phyloP scores from a whole-genome alignment of 768 basidiomycete genomes.

The Xerocomellus intermedius region DNA sequence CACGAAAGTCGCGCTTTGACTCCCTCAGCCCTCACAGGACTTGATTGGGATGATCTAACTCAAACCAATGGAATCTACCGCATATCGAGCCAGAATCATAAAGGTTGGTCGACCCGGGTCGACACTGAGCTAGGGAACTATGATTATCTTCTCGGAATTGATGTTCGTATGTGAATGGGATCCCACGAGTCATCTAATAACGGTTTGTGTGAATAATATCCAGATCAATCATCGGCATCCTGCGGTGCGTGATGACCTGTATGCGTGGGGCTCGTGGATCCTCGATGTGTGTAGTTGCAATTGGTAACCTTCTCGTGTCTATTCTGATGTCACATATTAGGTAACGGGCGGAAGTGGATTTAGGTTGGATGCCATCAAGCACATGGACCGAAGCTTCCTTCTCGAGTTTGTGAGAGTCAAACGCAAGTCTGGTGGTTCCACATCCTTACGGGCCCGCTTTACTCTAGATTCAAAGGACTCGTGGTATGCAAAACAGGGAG shows the following conservation, averaged over 20 bases:
- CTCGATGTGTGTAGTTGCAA: conserved; percentile 43
- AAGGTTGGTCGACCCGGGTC: conserved; percentile 81
- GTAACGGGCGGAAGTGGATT: conserved; percentile 72
- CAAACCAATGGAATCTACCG: conserved; percentile 66
- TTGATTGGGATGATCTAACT: conserved; percentile 81
- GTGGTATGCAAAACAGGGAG: conserved; percentile 41
- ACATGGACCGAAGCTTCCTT: conserved; percentile 74
- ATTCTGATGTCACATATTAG: conserved; percentile 34
- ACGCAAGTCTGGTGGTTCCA: background rate
- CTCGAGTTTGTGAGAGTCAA: conserved; percentile 56
- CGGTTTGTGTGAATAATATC: conserved; percentile 9
- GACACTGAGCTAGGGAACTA: conserved; percentile 87
- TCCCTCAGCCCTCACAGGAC: conserved; percentile 41
- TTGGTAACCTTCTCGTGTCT: background rate
- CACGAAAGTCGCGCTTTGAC: background rate
- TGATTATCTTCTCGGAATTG: conserved; percentile 75
- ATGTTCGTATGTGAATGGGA: conserved; percentile 44
- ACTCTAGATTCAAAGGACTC: conserved; percentile 52
- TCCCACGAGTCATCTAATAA: background rate
- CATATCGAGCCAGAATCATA: conserved; percentile 61
- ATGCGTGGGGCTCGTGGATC: conserved; percentile 79
- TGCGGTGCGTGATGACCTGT: conserved; percentile 70
- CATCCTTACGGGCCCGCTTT: background rate
- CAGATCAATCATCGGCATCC: conserved; percentile 86
- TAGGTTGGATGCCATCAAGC: conserved; percentile 89